Conservation (phyloP, 2,329 filamentous ascomycete genomes). For the Tolypocladium nubicola region DNA sequence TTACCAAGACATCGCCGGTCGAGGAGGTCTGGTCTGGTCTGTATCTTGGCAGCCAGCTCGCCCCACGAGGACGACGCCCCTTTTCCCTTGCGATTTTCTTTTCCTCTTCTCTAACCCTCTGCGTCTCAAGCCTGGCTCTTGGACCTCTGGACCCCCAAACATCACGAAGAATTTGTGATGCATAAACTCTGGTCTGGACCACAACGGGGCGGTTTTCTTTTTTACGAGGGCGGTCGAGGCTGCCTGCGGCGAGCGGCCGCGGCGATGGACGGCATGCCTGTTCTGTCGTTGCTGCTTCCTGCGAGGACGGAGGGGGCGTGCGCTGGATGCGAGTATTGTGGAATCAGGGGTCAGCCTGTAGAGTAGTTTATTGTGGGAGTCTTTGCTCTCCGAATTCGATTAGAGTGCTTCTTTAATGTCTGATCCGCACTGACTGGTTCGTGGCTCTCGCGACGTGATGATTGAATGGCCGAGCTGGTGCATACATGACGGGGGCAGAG, state of each 20-base stretch:
- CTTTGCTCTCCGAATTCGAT: neutral
- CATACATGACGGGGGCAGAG: neutral
- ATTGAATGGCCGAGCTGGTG: neutral
- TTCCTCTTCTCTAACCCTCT: constrained; percentile 1
- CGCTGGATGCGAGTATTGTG: neutral
- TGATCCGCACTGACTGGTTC: neutral
- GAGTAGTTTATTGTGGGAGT: neutral
- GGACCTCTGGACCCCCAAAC: neutral
- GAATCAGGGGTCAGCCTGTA: neutral
- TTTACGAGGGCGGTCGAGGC: neutral
- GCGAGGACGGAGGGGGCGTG: neutral
- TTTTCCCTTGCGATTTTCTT: constrained; percentile 12
- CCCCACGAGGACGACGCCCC: constrained; percentile 1
- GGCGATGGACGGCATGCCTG: neutral
- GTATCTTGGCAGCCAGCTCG: neutral
- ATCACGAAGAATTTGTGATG: neutral
- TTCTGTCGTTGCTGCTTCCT: neutral
- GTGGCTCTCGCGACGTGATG: neutral
- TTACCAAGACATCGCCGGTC: neutral
- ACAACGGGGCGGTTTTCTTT: too few species aligned
- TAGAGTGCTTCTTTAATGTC: neutral
- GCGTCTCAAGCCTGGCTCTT: neutral
- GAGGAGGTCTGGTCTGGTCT: neutral
- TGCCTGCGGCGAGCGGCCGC: neutral
- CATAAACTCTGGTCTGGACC: neutral